Base-by-base conservation (phyloP, 2,329 filamentous ascomycete species). In the Colletotrichum aenigma region DNA sequence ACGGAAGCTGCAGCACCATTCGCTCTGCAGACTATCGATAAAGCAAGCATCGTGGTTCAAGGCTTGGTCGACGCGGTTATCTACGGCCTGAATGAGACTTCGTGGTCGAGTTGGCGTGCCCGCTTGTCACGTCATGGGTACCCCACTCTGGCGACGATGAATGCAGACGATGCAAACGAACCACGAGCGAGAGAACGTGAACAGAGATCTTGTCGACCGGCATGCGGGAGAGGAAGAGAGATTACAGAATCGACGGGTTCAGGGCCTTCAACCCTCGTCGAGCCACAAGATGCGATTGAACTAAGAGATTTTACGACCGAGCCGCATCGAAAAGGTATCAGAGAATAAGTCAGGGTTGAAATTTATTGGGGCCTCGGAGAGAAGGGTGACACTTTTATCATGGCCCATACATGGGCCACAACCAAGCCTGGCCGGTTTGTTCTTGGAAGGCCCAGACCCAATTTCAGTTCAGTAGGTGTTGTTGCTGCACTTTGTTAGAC, bases 51-150 rank as follows among this genome's bases (percentile, higher is more conserved):
- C 64, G 85, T 87, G 1, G 77, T 85, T 5, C 85, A 87, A 75
- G 85, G 85, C 9, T 81, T 86, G 30, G 81, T 84, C 10, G 85
- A 87, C 75, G 84, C 85, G 8, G 66, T 86, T 48, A 85, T 86
- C 26, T 87, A 86, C 76, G 85, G 85, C 12, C 36, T 56, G 55
- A 75, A 76, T n/a, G 74, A 76, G 34, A 76, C 71, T 6, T 71
- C 66, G 15, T 36, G 70, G 12, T 34, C 55, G 26, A 75, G 66
- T 21, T 76, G 72, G 74, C 71, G 60, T n/a, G 32, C 66, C 4
- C 66, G 36, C 10, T 52, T 66, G 7, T 70, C 43, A 15, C 66
- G 61, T 8, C 43, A 36, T 34, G 32, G 16, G 9, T 66, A 38
- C n/a, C 71, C 74, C 13, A 60, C 18, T 6, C 9, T 62, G 9